Conservation (phyloP, 257 asterid genomes). For the Solanum medicagineum region DNA sequence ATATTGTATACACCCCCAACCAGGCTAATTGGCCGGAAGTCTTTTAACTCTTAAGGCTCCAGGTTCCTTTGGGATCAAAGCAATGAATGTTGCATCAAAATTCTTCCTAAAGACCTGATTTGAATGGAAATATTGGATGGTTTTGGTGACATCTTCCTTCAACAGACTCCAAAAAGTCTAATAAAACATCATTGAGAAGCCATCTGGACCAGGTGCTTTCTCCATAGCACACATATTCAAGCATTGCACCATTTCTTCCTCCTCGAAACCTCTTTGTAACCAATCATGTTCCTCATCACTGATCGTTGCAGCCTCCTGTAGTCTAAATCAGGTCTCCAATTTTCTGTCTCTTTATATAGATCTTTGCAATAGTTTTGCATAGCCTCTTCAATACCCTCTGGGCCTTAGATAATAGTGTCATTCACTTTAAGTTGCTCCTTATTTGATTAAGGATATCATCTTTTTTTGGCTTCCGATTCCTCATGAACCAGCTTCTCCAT, state of each 20-base stretch:
- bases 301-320: not conserved
- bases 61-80: not conserved
- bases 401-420: not conserved
- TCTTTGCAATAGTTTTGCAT: not conserved
- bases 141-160: not conserved
- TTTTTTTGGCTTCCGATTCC: not conserved
- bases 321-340: not conserved
- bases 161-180: not conserved
- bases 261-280: not conserved
- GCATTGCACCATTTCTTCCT: not conserved
- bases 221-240: not conserved
- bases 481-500: not conserved
- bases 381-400: not conserved
- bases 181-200: not conserved
- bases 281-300: not conserved
- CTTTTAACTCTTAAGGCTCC: not conserved
- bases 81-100: not conserved
- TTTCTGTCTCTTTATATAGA: not conserved
- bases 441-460: not conserved
- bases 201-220: not conserved
- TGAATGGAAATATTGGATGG: not conserved
- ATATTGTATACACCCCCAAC: not conserved
- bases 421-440: not conserved
- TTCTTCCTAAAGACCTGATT: not conserved
- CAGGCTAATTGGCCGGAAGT: not conserved